Evolutionary conservation across 2,329 filamentous ascomycete genomes (phyloP).

Genomic region (Sporothrix euskadiensis): DNA sequence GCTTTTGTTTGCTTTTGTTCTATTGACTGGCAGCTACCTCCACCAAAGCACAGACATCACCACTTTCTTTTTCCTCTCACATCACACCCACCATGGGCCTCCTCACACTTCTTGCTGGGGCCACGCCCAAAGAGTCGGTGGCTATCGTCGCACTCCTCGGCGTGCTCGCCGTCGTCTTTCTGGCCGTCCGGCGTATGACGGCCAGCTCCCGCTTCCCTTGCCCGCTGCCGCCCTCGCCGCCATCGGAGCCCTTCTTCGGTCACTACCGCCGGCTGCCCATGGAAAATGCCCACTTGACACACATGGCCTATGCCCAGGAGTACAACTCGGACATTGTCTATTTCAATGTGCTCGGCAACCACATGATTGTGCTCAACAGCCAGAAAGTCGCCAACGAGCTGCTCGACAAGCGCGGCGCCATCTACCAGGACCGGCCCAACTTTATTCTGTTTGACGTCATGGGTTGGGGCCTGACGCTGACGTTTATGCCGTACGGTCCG

Average conservation of each 20-base stretch:
- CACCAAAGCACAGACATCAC: not conserved
- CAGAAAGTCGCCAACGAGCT: conserved; percentile 44
- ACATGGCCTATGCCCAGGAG: conserved; percentile 30
- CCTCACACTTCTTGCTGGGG: not conserved
- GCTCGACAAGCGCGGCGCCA: conserved; percentile 44
- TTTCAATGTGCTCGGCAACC: conserved; percentile 42
- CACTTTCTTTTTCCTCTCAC: not conserved
- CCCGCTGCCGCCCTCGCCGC: conserved; percentile 17
- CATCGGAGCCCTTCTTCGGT: not conserved
- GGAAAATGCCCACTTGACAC: conserved; percentile 8
- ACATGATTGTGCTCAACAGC: conserved; percentile 44
- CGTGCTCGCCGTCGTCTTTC: not conserved
- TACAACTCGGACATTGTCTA: conserved; percentile 38
- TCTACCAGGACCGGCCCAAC: conserved; percentile 44
- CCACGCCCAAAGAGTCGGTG: conserved; percentile 1
- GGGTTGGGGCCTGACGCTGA: conserved; percentile 48
- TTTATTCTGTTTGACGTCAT: conserved; percentile 45
- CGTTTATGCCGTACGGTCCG: conserved; percentile 45
- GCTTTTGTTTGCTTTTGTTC: not conserved
- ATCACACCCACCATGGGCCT: not conserved
- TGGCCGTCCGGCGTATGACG: not conserved
- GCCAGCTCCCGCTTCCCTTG: not conserved
- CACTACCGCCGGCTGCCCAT: conserved; percentile 18
- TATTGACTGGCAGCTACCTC: not conserved
- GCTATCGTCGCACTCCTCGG: not conserved